Evolutionary conservation across 2,329 filamentous ascomycete genomes (phyloP), one percentile per base, ranked within the genome.

Genomic region (Trichoderma harzianum): DNA sequence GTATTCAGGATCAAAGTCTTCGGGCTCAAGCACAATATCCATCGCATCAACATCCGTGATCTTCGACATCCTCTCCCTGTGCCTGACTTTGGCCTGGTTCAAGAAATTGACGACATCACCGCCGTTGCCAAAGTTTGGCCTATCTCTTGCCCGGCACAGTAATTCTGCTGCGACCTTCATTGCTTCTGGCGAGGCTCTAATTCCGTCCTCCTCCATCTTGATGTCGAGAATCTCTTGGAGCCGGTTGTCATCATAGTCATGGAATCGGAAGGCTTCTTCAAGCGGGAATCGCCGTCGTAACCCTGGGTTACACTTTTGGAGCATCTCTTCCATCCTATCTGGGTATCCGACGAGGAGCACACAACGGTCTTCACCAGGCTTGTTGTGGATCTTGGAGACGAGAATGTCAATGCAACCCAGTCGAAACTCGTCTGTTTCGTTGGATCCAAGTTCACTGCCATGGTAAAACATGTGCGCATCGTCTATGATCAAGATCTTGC

Each of bases 401-500:
- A 67, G 53, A 18, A 34, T 18, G 10, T 67, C 47, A 18, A 67
- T 67, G 18, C 16, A 51, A 10, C 30, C 47, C 18, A 36, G 16
- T 26, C 47, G 39, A 18, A 34, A 67, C 14, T 32, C 26, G 24
- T 55, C 43, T 10, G 32, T 34, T n/a, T 26, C n/a, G 8, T 8
- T 7, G 32, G 18, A 18, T 21, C 16, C n/a, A 24, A 28, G 18
- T 4, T 24, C 51, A 11, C 6, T 16, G 3, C 47, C 64, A 12
- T 30, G n/a, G 47, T 57, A 67, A n/a, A 67, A 57, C 47, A 57
- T 67, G 74, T 93, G 93, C 0, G 91, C 91, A 76, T 93, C 91
- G 70, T 94, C 92, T 7, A 94, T 86, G 73, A 94, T 90, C 0
- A 94, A 83, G 0, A 94, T 89, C 28, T 86, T 88, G 0, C 92